Conservation (phyloP, 2,329 filamentous ascomycete genomes). For the Lasiodiplodia sp. region DNA sequence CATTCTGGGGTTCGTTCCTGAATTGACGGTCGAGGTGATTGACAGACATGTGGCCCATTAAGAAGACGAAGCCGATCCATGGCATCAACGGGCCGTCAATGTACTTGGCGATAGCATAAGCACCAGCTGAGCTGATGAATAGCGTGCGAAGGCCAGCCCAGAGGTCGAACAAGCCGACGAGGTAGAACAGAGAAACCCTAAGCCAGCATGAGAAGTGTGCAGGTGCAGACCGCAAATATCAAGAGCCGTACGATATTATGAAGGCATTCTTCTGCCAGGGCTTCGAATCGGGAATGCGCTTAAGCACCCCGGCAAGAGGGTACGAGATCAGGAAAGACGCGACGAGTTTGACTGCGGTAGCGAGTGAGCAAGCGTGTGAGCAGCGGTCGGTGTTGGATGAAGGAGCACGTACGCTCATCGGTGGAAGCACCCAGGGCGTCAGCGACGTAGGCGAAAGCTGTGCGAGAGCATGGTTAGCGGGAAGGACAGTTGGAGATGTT, state of each 20-base stretch:
- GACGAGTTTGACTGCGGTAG: constrained; percentile 85
- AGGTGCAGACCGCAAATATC: background rate
- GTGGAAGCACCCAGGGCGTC: constrained; percentile 66
- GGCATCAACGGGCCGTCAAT: constrained; percentile 93
- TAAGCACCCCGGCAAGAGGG: constrained; percentile 85
- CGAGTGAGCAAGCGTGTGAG: constrained; percentile 17
- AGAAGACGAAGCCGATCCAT: constrained; percentile 91
- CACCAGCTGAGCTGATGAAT: constrained; percentile 76
- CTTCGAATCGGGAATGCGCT: constrained; percentile 84
- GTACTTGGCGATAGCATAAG: constrained; percentile 84
- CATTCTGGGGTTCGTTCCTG: constrained; percentile 66
- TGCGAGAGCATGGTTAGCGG: background rate
- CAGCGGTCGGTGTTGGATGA: background rate
- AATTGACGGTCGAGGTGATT: constrained; percentile 86
- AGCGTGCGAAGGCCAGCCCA: constrained; percentile 86
- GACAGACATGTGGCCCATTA: constrained; percentile 94
- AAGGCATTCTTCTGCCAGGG: constrained; percentile 89
- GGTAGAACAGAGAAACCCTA: constrained; percentile 85
- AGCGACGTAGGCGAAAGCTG: constrained; percentile 68
- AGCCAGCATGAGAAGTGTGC: constrained; percentile 29
- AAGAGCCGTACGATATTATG: constrained; percentile 70
- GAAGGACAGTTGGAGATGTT: background rate
- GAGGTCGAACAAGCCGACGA: constrained; percentile 91
- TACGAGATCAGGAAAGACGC: constrained; percentile 91
- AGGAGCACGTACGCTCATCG: constrained; percentile 65